Conservation (phyloP, 345 rosid species). For the Clausena lansium region DNA sequence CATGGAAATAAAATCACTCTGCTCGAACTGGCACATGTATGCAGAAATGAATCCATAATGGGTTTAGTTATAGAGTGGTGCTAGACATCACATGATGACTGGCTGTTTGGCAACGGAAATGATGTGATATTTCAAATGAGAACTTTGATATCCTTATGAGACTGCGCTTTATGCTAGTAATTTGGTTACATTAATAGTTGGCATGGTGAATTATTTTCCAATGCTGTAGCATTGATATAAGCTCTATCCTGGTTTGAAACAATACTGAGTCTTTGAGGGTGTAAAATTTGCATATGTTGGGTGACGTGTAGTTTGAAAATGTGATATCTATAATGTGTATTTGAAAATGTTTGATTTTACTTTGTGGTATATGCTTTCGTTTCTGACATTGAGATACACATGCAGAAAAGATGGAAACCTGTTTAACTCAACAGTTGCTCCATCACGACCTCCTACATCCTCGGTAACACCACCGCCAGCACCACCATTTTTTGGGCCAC, state of each 20-base stretch:
- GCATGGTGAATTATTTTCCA: not conserved
- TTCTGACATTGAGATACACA: conserved; percentile 18
- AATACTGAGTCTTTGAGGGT: not conserved
- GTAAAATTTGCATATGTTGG: not conserved
- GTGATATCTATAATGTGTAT: not conserved
- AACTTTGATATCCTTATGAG: not conserved
- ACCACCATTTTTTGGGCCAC: conserved; percentile 16
- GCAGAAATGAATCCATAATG: not conserved
- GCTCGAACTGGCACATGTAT: not conserved
- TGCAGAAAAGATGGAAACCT: conserved; percentile 85
- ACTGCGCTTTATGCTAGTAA: not conserved
- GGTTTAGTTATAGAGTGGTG: not conserved
- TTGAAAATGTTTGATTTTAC: conserved; percentile 5
- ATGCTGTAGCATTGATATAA: not conserved
- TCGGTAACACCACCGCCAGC: conserved; percentile 41
- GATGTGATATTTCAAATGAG: not conserved
- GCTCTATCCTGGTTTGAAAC: not conserved
- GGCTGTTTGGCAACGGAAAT: not conserved
- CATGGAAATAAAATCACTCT: not conserved
- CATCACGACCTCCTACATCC: conserved; percentile 52
- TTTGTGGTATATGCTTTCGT: not conserved
- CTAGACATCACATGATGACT: not conserved
- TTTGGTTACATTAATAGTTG: not conserved
- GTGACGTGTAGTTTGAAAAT: not conserved
- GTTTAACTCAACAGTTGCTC: conserved; percentile 56